Conservation (phyloP, 176 grass and related monocot genomes). For the Raddia distichophylla region DNA sequence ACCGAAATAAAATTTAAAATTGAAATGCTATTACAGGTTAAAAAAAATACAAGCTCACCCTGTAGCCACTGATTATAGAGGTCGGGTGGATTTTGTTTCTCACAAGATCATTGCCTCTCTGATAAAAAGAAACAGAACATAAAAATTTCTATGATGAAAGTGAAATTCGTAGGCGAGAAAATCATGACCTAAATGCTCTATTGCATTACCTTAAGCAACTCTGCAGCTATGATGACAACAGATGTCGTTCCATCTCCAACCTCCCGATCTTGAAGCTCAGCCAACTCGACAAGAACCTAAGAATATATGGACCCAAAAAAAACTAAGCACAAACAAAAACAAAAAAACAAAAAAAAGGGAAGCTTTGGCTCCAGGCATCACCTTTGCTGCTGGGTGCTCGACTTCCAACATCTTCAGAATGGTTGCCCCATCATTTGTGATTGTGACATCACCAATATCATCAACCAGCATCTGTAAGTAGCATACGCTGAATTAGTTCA, state of each 20-base stretch:
- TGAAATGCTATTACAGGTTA: neutral
- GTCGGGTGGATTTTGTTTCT: constrained; percentile 98
- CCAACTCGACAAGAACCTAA: constrained; percentile 97
- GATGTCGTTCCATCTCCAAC: constrained; percentile 98
- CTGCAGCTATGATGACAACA: constrained; percentile 79
- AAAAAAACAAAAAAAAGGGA: neutral
- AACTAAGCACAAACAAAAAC: neutral
- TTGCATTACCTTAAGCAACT: constrained; percentile 79
- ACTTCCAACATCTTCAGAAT: constrained; percentile 98
- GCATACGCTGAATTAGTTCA: constrained; percentile 34
- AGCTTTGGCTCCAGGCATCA: constrained; percentile 27
- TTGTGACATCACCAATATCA: constrained; percentile 96
- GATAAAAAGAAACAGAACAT: constrained; percentile 29
- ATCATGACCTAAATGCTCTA: neutral
- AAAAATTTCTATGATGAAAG: constrained; percentile 5
- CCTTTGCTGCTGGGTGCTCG: constrained; percentile 91
- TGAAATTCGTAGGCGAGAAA: constrained; percentile 17
- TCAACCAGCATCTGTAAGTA: constrained; percentile 79
- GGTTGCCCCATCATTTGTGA: constrained; percentile 94
- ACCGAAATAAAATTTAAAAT: constrained; percentile 33
- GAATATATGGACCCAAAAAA: constrained; percentile 15
- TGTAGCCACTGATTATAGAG: constrained; percentile 93
- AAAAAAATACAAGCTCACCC: constrained; percentile 51
- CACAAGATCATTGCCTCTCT: constrained; percentile 90
- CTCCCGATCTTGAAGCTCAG: constrained; percentile 92